These are phyloP conservation scores for Eucalyptus cladocalyx DNA, from an alignment of 345 rosid species.

Conservation along the genomic window DNA sequence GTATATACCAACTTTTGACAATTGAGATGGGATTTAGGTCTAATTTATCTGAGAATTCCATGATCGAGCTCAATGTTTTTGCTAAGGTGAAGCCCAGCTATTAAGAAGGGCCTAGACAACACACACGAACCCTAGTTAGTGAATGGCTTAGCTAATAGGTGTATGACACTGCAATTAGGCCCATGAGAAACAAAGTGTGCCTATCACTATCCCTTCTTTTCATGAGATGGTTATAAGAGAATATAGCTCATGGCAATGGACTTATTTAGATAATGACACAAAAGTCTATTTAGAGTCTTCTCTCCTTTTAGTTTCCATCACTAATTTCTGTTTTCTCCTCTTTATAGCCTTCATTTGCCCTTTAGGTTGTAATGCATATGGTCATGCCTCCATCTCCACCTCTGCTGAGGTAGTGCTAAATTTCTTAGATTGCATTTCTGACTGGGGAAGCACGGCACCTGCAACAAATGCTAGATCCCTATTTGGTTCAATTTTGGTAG, in stretches of 20 bases:
- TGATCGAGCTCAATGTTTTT: neutral
- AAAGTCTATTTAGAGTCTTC: neutral
- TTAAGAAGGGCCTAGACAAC: neutral
- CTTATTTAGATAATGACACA: neutral
- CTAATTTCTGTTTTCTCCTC: neutral
- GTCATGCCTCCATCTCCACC: neutral
- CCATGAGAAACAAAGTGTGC: neutral
- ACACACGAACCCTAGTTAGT: neutral
- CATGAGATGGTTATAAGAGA: neutral
- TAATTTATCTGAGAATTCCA: neutral
- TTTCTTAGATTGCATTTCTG: neutral
- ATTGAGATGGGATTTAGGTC: neutral
- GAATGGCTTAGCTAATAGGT: neutral
- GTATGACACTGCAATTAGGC: neutral
- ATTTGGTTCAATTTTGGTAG: neutral
- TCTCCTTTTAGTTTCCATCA: neutral
- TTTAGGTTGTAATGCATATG: neutral
- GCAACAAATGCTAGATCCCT: neutral
- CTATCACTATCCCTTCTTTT: neutral
- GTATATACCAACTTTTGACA: neutral
- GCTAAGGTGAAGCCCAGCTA: neutral
- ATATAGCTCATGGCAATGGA: neutral
- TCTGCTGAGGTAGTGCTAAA: neutral
- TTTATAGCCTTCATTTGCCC: neutral
- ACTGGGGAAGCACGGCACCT: neutral